These are phyloP conservation scores for Mediolabrus comicus DNA, from an alignment of 108 stramenopile genomes.

Conservation along the genomic window DNA sequence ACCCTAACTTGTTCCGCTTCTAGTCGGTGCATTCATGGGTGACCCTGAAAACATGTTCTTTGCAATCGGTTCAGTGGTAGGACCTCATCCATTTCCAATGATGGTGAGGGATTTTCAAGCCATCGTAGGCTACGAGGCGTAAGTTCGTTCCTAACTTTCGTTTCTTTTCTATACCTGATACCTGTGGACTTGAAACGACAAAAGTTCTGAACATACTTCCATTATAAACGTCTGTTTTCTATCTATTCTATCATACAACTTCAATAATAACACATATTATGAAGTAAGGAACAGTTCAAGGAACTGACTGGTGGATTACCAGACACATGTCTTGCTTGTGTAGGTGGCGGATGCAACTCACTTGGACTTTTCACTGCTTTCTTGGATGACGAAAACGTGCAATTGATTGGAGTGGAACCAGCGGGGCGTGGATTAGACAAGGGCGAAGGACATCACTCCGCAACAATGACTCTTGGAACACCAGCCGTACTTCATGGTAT, in stretches of 20 bases:
- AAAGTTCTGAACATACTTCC: too few species aligned
- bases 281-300: constrained; percentile 58
- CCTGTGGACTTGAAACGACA: too few species aligned
- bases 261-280: background rate
- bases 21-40: constrained; percentile 91
- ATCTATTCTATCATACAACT: background rate
- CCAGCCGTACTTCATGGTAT: constrained; percentile 92
- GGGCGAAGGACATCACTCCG: constrained; percentile 72
- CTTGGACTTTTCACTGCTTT: constrained; percentile 92
- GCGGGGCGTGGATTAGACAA: constrained; percentile 82
- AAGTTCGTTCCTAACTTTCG: background rate
- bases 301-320: constrained; percentile 85
- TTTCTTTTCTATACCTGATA: background rate
- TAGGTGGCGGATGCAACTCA: constrained; percentile 94
- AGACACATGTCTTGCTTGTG: constrained; percentile 89
- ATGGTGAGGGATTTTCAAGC: constrained; percentile 94
- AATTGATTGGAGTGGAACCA: constrained; percentile 87
- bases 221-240: background rate
- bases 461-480: constrained; percentile 79
- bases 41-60: constrained; percentile 92
- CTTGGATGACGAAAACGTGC: constrained; percentile 75
- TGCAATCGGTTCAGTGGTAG: constrained; percentile 93
- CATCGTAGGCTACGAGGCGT: constrained; percentile 80
- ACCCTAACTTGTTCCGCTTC: too few species aligned
- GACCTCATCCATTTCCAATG: constrained; percentile 94